A percentile compares a stretch with the other conserved stretches of the same genome.
Evolutionary conservation across 306 rosid genomes (phyloP).

Genomic region (Mimosa pudica): DNA sequence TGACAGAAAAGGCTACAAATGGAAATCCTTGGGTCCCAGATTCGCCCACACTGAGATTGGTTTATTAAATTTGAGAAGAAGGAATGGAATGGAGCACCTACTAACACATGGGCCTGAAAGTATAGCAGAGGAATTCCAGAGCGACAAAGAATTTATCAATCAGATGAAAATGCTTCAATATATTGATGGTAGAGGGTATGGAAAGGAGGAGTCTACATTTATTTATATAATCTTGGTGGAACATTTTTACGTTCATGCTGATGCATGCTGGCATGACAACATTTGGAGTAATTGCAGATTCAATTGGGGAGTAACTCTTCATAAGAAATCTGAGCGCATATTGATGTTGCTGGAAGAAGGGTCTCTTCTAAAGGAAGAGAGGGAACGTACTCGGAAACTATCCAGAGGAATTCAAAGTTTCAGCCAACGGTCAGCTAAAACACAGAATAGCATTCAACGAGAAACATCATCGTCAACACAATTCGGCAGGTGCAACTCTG

Average conservation of each 20-base stretch:
- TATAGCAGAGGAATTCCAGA: constrained; percentile 60
- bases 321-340: constrained; percentile 24
- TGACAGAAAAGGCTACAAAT: constrained; percentile 73
- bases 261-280: background rate
- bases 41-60: constrained; percentile 58
- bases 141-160: constrained; percentile 52
- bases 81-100: constrained; percentile 75
- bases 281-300: background rate
- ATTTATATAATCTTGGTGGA: background rate
- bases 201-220: background rate
- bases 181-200: constrained; percentile 39
- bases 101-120: constrained; percentile 77
- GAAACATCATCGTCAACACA: background rate
- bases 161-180: constrained; percentile 62
- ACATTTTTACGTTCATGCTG: background rate
- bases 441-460: constrained; percentile 5
- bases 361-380: constrained; percentile 59
- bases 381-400: constrained; percentile 62
- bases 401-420: constrained; percentile 67
- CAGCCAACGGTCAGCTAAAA: constrained; percentile 42
- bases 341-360: constrained; percentile 61
- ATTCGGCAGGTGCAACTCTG: background rate
- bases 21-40: constrained; percentile 62
- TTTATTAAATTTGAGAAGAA: constrained; percentile 72
- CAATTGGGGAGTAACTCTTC: background rate